Evolutionary conservation across 805 yeast species (phyloP), one percentile per base, ranked within the genome.

Genomic region (Barnettozyma botsteinii): DNA sequence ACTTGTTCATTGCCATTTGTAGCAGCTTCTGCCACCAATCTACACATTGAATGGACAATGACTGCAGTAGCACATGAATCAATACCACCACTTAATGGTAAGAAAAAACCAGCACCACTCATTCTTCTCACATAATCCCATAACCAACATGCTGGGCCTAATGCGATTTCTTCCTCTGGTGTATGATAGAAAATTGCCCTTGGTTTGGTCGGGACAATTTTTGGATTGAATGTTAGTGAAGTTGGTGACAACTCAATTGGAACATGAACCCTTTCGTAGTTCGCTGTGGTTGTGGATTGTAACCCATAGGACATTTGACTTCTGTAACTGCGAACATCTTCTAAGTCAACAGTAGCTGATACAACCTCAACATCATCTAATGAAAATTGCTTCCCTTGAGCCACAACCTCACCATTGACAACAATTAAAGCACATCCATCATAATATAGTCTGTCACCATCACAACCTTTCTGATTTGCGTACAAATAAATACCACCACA

Each of bases 101-200:
- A 67, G 62, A 93, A 94, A 59, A 72, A 93, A 0, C 99, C 99
- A 0, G 88, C 86, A 37, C 93, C 85, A 49, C 77, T 77, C 51
- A 95, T 86, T 48, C 99, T 75, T 60, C 99, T 76, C 43, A 93
- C 70, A 56, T 93, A 93, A 61, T 93, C 99, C 99, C 99, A 93
- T 48, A 93, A 63, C 99, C 99, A 93, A 61, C 98, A 93, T 0
- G 99, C 98, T 1, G 99, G 99, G 0, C 99, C 99, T 32, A 85
- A 67, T 1, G 98, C 97, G 49, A 93, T 91, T 62, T 93, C 99
- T 63, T 93, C 97, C 55, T 89, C 95, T 3, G 98, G 96, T 2
- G 67, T 56, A 61, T 85, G 94, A 53, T 83, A 82, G 28, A 70
- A 71, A 32, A 82, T 70, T 5, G 66, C 68, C 18, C 62, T 58